Base-by-base conservation (phyloP, 2,329 filamentous ascomycete genomes). In the Penicillium sp. region DNA sequence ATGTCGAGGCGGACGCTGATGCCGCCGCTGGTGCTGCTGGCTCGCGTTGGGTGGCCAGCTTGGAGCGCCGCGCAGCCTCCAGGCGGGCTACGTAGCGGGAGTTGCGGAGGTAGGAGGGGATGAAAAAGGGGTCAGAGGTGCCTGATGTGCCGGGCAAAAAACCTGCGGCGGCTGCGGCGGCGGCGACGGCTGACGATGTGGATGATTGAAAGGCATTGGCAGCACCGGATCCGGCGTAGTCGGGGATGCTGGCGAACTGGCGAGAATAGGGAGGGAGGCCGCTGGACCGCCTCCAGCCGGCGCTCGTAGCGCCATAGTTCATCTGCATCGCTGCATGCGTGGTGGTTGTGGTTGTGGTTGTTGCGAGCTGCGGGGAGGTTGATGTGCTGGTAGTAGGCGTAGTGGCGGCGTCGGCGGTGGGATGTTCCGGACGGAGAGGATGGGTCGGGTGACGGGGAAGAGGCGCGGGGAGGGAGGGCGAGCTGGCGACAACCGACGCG, bases 31-130 rank as follows among this genome's bases (percentile, higher is more conserved):
- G 23, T 46, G 42, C 16, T 5, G 81, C 81, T 23, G 81, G 82
- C 64, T 77, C 66, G 79, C 82, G 66, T 70, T 79, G 66, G 73
- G 79, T 71, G 69, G 74, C 53, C 38, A 83, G 56, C 68, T 83
- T 89, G 47, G 82, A 80, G 69, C 79, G 83, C 69, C 91, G 82
- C 57, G 82, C 83, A 60, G 90, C 85, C 64, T 89, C 84, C 48
- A 97, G 79, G 69, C 83, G 86, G 64, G 88, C 83, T 53, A 93
- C 84, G 72, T 96, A 92, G 66, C 85, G 83, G 14, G 91, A 93
- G 40, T 84, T 84, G 63, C 81, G 80, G 46, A 97, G 81, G 73
- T 97, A 97, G 5, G 90, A 91, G 0, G 93, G 93, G 11, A 87
- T 81, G 71, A 96, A 91, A 78, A 93, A 93, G 57, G 71, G 66